Conservation (phyloP, 2,329 filamentous ascomycete genomes). For the Orbilia ellipsospora region DNA sequence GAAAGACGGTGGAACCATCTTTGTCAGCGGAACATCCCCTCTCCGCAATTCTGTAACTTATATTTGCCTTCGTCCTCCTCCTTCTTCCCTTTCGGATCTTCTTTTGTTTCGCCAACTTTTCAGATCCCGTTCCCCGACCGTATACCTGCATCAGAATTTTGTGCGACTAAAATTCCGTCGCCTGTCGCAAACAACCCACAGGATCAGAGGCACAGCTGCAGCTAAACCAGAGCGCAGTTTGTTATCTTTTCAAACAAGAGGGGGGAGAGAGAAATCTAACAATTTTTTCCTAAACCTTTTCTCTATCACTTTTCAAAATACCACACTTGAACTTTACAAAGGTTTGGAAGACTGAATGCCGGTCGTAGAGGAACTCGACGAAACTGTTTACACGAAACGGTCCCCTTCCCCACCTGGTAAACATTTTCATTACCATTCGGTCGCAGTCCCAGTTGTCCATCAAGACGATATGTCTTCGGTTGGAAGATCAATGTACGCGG, state of each 20-base stretch:
- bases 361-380: constrained; percentile 54
- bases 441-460: constrained; percentile 37
- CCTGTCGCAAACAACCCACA: constrained; percentile 5
- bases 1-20: constrained; percentile 17
- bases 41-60: constrained; percentile 23
- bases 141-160: constrained; percentile 33
- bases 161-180: constrained; percentile 41
- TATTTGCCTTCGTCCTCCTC: constrained; percentile 46
- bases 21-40: constrained; percentile 17
- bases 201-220: constrained; percentile 31
- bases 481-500: constrained; percentile 48
- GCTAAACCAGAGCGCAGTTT: constrained; percentile 9
- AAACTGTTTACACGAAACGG: constrained; percentile 16
- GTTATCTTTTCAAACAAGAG: constrained; percentile 11
- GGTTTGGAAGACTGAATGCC: constrained; percentile 52
- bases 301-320: neutral
- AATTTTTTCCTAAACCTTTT: neutral
- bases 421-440: constrained; percentile 51
- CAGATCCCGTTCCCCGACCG: constrained; percentile 24
- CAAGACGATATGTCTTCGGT: constrained; percentile 50
- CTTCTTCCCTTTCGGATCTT: constrained; percentile 4
- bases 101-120: constrained; percentile 46
- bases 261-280: constrained; percentile 22
- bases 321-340: constrained; percentile 13
- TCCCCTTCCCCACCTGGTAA: constrained; percentile 43